Evolutionary conservation across 2,329 filamentous ascomycete species (phyloP), one percentile per base, ranked within the genome.

Genomic region (Epichloe baconii): DNA sequence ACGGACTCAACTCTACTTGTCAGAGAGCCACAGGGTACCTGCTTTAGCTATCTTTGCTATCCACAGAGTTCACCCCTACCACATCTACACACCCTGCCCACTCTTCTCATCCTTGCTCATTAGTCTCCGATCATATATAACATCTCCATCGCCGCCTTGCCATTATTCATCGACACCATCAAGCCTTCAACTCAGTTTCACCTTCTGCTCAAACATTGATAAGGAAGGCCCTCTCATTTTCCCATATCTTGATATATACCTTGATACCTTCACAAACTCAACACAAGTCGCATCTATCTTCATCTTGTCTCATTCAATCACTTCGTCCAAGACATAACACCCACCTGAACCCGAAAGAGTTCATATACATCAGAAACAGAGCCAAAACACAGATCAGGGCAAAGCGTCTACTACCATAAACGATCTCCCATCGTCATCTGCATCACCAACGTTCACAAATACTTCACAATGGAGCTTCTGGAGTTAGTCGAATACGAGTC

Each of bases 401-500:
- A 31, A 31, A 31, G 10, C 31, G 3, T 31, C 31, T 31, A 31
- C 10, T 31, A 11, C 31, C 10, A 4, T 8, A 31, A 31, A 17
- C 31, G 11, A 45, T 35, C 37, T 44, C 14, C 38, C 17, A 23
- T 17, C 23, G 6, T 43, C 35, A 48, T 12, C 19, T 11, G 12
- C 34, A 37, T 36, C 17, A 6, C 34, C 41, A 19, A 43, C 14
- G 4, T 21, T 23, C 41, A 15, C 14, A 40, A 6, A 4, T 11
- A 26, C 37, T 40, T 36, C 34, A 50, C 38, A 44, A 82, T 83
- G 80, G 80, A 82, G 67, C 73, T 83, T 59, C 74, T 82, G 68
- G 79, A 82, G 65, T 69, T 83, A 57, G 79, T 82, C 55, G 78
- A 82, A 55, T 78, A 81, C 63, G 79, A 82, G 70, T 75, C 77